Percentiles rank a stretch among this genome's conserved stretches.
Evolutionary conservation across 352 stramenopile genomes (phyloP).

Genomic region (Halophytophthora polymorphica): DNA sequence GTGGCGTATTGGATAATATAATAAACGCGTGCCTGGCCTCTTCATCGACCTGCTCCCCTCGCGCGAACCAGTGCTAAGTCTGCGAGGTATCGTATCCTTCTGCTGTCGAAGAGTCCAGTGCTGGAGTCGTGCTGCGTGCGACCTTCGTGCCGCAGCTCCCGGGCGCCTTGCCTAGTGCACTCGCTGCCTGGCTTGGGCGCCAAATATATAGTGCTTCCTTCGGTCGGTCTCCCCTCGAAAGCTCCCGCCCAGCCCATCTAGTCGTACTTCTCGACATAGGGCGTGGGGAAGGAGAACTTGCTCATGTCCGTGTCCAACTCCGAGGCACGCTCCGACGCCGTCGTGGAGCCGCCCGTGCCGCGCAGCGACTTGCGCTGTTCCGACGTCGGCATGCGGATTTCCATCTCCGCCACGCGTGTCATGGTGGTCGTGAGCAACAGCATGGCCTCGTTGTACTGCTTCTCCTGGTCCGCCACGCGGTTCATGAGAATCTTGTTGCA

Average conservation of each 20-base stretch:
- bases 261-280: conserved; percentile 64
- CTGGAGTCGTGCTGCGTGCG: too few relatives aligned
- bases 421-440: conserved; percentile 82
- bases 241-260: conserved; percentile 10
- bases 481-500: conserved; percentile 73
- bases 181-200: too few relatives aligned
- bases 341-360: conserved; percentile 42
- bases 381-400: conserved; percentile 62
- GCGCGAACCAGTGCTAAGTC: too few relatives aligned
- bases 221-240: conserved; percentile 13
- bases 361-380: conserved; percentile 43
- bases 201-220: conserved; percentile 32
- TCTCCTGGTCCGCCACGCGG: conserved; percentile 71
- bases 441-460: conserved; percentile 86
- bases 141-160: too few relatives aligned
- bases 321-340: conserved; percentile 42
- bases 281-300: conserved; percentile 55
- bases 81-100: too few relatives aligned
- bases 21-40: too few relatives aligned
- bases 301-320: conserved; percentile 38
- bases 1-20: too few relatives aligned
- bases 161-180: too few relatives aligned
- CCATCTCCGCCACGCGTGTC: conserved; percentile 81
- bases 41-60: too few relatives aligned
- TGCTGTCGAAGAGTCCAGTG: too few relatives aligned